Conservation (phyloP, 2,329 filamentous ascomycete species). For the Parafenestella ontariensis region DNA sequence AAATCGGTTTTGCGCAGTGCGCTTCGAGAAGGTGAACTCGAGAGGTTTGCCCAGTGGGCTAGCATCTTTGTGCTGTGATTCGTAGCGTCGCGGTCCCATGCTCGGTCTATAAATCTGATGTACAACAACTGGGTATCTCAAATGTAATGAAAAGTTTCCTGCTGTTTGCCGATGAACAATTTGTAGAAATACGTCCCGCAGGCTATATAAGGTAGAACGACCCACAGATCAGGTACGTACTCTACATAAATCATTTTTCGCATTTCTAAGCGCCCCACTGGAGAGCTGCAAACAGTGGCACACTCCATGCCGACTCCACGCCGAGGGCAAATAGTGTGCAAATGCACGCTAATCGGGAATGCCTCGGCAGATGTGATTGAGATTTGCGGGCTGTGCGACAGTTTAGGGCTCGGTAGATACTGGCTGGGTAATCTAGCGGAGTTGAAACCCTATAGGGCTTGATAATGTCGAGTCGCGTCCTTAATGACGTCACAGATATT, state of each 20-base stretch:
- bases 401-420: background rate
- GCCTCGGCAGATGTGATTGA: constrained; percentile 2
- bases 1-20: constrained; percentile 69
- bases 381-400: background rate
- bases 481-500: too few relatives aligned
- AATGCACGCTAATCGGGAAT: constrained; percentile 2
- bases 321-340: background rate
- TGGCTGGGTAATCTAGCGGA: background rate
- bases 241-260: background rate
- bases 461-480: too few relatives aligned
- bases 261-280: constrained; percentile 9
- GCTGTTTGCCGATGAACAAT: background rate
- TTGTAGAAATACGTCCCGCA: background rate
- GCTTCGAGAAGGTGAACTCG: constrained; percentile 57
- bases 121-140: background rate
- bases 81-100: constrained; percentile 51
- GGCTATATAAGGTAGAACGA: background rate
- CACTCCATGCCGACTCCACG: background rate
- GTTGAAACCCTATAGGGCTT: too few relatives aligned
- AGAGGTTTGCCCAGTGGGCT: constrained; percentile 54
- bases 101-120: constrained; percentile 7
- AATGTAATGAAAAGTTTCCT: background rate
- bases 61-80: constrained; percentile 50
- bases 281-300: background rate
- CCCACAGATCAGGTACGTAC: background rate